Base-by-base conservation (phyloP, 2,329 filamentous ascomycete genomes). In the Acephala macrosclerotiorum region DNA sequence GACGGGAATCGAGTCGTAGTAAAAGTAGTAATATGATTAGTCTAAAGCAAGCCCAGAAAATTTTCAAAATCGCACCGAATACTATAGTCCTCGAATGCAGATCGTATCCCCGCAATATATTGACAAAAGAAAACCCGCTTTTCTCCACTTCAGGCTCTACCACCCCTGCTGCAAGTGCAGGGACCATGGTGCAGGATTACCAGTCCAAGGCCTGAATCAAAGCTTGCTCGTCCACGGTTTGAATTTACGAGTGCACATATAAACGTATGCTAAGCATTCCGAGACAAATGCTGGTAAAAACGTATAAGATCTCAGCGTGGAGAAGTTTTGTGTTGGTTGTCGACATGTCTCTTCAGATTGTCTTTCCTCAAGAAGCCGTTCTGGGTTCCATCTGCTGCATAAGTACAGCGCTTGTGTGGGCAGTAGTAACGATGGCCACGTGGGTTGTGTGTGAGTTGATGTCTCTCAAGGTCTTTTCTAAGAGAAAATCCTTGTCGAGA, bases 341-440 rank as follows among this genome's bases (percentile, higher is more conserved):
- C 38, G 22, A 58, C 2, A 18, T 63, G 60, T 20, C 60, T 35
- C 22, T 22, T 40, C 25, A 63, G 20, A n/a, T 63, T 58, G 29
- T 63, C 60, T 2, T 38, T 49, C 18, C 60, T 35, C 7, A 38
- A 26, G 29, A 63, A 63, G 18, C 60, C 60, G 1, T n/a, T 6
- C 8, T 49, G 18, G 8, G 3, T 18, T 2, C 60, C 53, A 26
- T 20, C 11, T 3, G 29, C n/a, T 8, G 60, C 36, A 35, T 58
- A 40, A 1, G 4, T 2, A 18, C 60, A 63, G 3, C 25, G n/a
- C 16, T 5, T 5, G 11, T 63, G 40, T 14, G 38, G 40, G 20
- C 60, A 63, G 26, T 26, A 58, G n/a, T 22, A 49, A 3, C 51
- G 49, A 49, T 6, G 22, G 16, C 16, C 25, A 18, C 18, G 47